These are phyloP conservation scores for Globisporangium nodosum DNA, from an alignment of 352 stramenopile species.

Conservation along the genomic window DNA sequence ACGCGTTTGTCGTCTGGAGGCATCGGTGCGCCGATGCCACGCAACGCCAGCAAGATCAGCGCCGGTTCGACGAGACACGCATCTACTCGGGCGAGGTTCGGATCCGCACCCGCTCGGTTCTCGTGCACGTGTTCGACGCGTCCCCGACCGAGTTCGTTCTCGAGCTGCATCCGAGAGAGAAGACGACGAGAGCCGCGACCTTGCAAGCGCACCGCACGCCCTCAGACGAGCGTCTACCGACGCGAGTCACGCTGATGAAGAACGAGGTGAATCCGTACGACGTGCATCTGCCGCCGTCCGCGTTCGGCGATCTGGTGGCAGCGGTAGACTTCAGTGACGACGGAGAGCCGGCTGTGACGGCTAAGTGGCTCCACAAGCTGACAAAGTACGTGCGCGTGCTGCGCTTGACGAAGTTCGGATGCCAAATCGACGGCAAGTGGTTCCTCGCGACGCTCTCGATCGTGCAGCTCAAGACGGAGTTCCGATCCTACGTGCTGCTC, in stretches of 20 bases:
- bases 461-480: constrained; percentile 62
- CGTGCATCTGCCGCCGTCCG: constrained; percentile 31
- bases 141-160: constrained; percentile 20
- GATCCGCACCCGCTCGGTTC: constrained; percentile 8
- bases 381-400: constrained; percentile 43
- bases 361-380: constrained; percentile 31
- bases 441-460: constrained; percentile 32
- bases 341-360: constrained; percentile 9
- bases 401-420: constrained; percentile 34
- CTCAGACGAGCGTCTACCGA: not conserved
- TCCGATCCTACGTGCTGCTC: constrained; percentile 40
- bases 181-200: not conserved
- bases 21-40: constrained; percentile 3
- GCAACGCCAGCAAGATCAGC: not conserved
- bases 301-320: constrained; percentile 34
- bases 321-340: constrained; percentile 17
- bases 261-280: constrained; percentile 41
- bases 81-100: constrained; percentile 35
- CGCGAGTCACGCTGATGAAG: constrained; percentile 28
- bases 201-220: not conserved
- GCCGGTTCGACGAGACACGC: constrained; percentile 3
- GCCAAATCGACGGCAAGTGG: constrained; percentile 28
- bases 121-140: constrained; percentile 26
- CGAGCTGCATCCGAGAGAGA: constrained; percentile 4
- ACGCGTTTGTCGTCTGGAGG: constrained; percentile 29